Conservation (phyloP, 148 eudicot genomes). For the Rhododendron griersonianum region DNA sequence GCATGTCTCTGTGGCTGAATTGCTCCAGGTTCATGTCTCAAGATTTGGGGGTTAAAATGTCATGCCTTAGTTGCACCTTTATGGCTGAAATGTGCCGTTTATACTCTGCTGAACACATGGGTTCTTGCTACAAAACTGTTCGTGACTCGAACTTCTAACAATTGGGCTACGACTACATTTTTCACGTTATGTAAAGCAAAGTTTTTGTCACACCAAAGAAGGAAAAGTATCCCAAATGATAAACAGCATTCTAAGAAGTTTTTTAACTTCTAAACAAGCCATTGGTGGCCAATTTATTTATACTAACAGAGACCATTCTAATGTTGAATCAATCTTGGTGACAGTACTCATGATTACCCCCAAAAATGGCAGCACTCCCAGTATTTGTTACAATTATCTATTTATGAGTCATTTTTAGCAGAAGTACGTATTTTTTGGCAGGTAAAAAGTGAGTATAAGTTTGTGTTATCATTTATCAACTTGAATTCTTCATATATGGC, state of each 20-base stretch:
- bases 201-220: background rate
- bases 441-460: too few species aligned
- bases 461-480: too few species aligned
- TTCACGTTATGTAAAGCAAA: background rate
- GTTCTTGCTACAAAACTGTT: background rate
- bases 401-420: background rate
- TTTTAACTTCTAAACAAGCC: background rate
- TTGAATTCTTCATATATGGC: too few species aligned
- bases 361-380: background rate
- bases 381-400: background rate
- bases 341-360: background rate
- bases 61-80: background rate
- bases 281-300: background rate
- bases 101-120: background rate
- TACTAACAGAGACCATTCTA: background rate
- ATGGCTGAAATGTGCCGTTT: background rate
- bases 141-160: background rate
- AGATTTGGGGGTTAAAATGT: background rate
- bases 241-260: background rate
- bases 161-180: background rate
- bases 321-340: background rate
- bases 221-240: background rate
- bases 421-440: background rate
- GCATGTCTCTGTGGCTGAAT: background rate
- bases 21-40: constrained; percentile 1